Evolutionary conservation across 208 protist genomes (phyloP).

Genomic region (Strigomonas culicis): DNA sequence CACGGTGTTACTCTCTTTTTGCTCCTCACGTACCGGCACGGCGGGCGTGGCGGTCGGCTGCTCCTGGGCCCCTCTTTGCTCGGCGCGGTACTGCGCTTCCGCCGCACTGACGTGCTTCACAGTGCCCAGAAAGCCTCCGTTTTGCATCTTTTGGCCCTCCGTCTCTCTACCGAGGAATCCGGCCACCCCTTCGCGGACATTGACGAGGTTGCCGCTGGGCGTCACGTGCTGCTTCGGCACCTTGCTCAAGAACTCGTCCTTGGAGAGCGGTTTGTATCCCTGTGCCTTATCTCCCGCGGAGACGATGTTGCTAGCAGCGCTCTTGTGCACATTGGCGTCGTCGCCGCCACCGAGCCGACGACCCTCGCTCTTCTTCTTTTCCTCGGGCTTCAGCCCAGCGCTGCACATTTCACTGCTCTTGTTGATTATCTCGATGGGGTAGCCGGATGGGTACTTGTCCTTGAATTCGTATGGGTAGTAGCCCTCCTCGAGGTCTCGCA

Average conservation of each 20-base stretch:
- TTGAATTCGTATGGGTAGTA: constrained; percentile 94
- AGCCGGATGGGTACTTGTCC: constrained; percentile 89
- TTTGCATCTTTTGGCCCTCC: background rate
- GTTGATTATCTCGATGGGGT: constrained; percentile 85
- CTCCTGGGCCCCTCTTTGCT: background rate
- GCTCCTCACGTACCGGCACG: background rate
- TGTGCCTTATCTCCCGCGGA: constrained; percentile 2
- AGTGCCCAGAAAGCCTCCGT: constrained; percentile 14
- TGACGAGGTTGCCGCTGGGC: constrained; percentile 56
- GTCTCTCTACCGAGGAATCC: constrained; percentile 35
- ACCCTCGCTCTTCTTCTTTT: constrained; percentile 13
- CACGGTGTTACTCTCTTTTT: background rate
- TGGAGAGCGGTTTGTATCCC: constrained; percentile 25
- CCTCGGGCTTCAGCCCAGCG: constrained; percentile 4
- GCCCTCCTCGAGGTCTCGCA: constrained; percentile 89
- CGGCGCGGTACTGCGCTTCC: constrained; percentile 25
- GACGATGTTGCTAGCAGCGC: background rate
- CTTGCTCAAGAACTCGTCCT: constrained; percentile 60
- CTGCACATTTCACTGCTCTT: constrained; percentile 30
- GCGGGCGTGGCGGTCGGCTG: background rate
- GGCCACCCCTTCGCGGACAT: constrained; percentile 54
- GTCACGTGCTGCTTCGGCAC: constrained; percentile 69
- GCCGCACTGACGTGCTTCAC: constrained; percentile 48
- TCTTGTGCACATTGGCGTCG: background rate
- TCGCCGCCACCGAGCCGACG: constrained; percentile 13